Conservation (phyloP, 2,329 filamentous ascomycete species). For the Malbranchea cinnamomea region DNA sequence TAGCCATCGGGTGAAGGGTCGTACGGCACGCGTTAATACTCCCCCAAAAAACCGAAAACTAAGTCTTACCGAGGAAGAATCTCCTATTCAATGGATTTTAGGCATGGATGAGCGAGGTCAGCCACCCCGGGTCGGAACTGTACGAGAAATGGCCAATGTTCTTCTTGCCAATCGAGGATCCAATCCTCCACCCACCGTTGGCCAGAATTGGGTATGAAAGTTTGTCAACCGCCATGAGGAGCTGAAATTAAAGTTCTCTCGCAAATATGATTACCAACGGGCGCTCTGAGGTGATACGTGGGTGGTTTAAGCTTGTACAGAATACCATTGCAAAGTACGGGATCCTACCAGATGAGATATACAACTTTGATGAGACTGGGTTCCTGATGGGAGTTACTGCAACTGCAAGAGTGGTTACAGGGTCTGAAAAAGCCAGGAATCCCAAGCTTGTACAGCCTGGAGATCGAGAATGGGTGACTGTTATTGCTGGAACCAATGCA, state of each 20-base stretch:
- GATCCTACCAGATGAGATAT: constrained; percentile 9
- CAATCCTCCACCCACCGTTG: too few species aligned
- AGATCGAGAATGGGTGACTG: too few species aligned
- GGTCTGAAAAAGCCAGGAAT: constrained; percentile 8
- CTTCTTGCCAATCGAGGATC: too few species aligned
- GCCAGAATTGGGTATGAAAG: constrained; percentile 1
- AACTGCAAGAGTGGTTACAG: constrained; percentile 8
- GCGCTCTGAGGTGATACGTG: constrained; percentile 1
- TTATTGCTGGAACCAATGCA: too few species aligned
- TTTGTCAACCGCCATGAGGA: constrained; percentile 2
- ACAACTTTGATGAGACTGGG: constrained; percentile 12
- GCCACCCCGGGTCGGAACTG: too few species aligned
- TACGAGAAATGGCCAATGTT: too few species aligned
- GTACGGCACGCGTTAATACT: too few species aligned
- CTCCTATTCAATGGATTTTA: too few species aligned
- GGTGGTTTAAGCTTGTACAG: constrained; percentile 2
- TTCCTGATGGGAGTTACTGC: constrained; percentile 10
- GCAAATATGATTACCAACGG: constrained; percentile 4
- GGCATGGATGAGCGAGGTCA: too few species aligned
- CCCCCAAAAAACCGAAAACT: too few species aligned
- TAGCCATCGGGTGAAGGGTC: constrained; percentile 1
- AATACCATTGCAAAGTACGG: constrained; percentile 5
- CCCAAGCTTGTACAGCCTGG: too few species aligned
- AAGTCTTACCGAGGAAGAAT: too few species aligned
- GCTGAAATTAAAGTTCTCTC: background rate